Evolutionary conservation across 139 green algal species (phyloP).

Genomic region (Asterochloris erici): DNA sequence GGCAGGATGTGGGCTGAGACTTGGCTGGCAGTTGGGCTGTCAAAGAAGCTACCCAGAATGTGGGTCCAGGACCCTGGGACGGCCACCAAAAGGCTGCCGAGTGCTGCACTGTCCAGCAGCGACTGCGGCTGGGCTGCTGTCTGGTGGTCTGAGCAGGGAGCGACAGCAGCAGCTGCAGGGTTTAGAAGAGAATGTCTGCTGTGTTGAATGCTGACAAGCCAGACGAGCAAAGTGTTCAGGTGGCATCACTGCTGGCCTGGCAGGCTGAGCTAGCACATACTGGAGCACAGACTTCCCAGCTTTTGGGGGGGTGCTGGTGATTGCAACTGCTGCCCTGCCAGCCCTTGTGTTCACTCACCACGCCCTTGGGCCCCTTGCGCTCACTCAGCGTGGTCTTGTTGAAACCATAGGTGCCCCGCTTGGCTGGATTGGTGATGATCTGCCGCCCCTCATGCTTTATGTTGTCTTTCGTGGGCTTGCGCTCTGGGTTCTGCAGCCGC

Average conservation of each 20-base stretch:
- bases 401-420: slow-evolving; percentile 49
- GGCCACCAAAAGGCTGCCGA: no score
- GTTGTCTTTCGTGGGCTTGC: slow-evolving; percentile 5
- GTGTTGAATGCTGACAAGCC: not conserved
- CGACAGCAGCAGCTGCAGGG: no score
- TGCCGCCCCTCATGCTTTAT: slow-evolving; percentile 17
- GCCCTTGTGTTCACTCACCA: slow-evolving; percentile 5
- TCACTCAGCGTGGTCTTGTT: slow-evolving; percentile 39
- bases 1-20: not conserved
- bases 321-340: not conserved
- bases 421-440: slow-evolving; percentile 39
- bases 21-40: not conserved
- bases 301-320: not conserved
- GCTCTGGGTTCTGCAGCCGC: slow-evolving; percentile 13
- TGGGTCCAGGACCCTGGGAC: not conserved
- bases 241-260: not conserved
- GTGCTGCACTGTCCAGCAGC: no score
- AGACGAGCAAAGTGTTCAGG: no score
- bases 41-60: not conserved
- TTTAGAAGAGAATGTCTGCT: no score
- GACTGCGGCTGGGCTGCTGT: no score
- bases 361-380: slow-evolving; percentile 23
- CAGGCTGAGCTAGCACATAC: not conserved
- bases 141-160: no score
- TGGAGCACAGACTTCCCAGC: not conserved